Evolutionary conservation across 495 filamentous ascomycete species (phyloP), one percentile per base, ranked within the genome.

Genomic region (Neurospora sp.): DNA sequence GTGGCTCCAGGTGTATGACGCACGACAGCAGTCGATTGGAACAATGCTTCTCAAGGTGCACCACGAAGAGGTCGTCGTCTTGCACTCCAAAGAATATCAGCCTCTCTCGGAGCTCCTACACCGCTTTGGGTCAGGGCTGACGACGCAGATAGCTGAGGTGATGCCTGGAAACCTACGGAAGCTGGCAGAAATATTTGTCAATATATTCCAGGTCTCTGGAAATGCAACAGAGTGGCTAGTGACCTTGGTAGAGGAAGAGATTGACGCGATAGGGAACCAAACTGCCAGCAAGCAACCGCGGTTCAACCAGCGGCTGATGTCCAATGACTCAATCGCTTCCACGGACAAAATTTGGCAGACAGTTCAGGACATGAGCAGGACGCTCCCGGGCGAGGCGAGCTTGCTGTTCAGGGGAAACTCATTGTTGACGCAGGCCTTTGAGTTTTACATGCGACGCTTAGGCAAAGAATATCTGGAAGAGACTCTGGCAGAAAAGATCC

Each of bases 121-220:
- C 75, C 88, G 87, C 2, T 98, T 98, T 82, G 88, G 88, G 54
- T 91, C 91, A 70, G 93, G 93, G 3, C 83, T 99, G 41, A 97
- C 94, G 4, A 86, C 92, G 72, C 92, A 96, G 77, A 93, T 99
- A 75, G 90, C 93, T 3, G 88, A 91, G 69, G 86, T 93, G 69
- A 84, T 97, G 76, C 93, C 94, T 8, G 89, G 88, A 0, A 90
- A 93, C 77, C 85, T 98, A 46, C 91, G 90, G 75, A 86, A 89
- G 35, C 84, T 98, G n/a, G 91, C 93, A 10, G 94, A 97, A 78
- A 90, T 92, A 41, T 88, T 99, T 66, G 85, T 98, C 76, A 93
- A 97, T 77, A 96, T 99, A 71, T 99, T 93, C 78, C 96, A 99
- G 79, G 96, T 97, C 14, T 94, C 93, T n/a, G 94, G 93, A 5